Conservation (phyloP, 345 rosid genomes). For the Acer yangbiense region DNA sequence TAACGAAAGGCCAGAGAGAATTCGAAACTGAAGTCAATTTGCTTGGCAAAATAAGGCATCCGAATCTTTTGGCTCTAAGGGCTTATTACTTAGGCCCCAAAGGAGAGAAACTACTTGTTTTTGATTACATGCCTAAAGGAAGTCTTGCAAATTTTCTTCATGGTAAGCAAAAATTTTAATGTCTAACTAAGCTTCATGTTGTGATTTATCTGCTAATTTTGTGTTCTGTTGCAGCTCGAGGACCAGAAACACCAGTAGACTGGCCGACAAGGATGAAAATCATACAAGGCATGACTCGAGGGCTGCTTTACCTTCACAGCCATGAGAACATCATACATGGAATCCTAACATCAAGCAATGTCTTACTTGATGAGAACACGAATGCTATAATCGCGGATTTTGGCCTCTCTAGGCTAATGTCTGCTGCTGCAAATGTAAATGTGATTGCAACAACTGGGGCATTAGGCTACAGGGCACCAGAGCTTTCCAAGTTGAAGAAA, state of each 20-base stretch:
- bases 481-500: conserved; percentile 87
- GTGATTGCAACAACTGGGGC: conserved; percentile 84
- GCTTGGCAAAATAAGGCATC: conserved; percentile 78
- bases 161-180: conserved; percentile 42
- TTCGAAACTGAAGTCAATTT: conserved; percentile 73
- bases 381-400: conserved; percentile 69
- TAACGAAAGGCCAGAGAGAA: conserved; percentile 77
- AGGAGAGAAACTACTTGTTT: conserved; percentile 95
- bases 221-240: conserved; percentile 61
- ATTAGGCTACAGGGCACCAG: conserved; percentile 88
- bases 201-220: conserved; percentile 3
- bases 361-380: conserved; percentile 57
- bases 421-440: conserved; percentile 71
- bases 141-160: conserved; percentile 89
- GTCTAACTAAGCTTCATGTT: not conserved
- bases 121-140: conserved; percentile 89
- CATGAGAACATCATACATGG: conserved; percentile 78
- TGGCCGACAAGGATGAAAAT: conserved; percentile 84
- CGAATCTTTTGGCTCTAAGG: conserved; percentile 77
- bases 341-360: conserved; percentile 81
- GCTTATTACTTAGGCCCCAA: conserved; percentile 95
- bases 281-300: conserved; percentile 65
- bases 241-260: conserved; percentile 61
- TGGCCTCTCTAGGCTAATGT: conserved; percentile 78
- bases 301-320: conserved; percentile 69